phyloP scores from a whole-genome alignment of 2,329 filamentous ascomycete species.

The Aureobasidium lini region DNA sequence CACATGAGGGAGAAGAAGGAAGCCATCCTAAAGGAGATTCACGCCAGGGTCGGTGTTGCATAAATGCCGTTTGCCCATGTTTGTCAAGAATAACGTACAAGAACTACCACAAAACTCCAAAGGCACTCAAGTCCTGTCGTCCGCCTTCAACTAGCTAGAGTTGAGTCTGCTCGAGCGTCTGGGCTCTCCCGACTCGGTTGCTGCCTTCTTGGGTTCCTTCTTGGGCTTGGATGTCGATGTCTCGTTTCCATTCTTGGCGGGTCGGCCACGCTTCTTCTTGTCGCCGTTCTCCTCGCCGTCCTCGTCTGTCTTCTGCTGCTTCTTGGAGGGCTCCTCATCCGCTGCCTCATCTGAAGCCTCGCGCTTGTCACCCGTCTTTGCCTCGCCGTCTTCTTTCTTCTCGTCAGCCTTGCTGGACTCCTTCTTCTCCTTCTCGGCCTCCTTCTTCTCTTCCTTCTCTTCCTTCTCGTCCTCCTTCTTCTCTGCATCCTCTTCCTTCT shows the following conservation, averaged over 20 bases:
- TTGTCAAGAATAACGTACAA: background rate
- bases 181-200: conserved; percentile 41
- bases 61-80: background rate
- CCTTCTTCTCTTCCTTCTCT: conserved; percentile 17
- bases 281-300: conserved; percentile 30
- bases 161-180: conserved; percentile 38
- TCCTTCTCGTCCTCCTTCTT: conserved; percentile 20
- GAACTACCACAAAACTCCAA: background rate
- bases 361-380: conserved; percentile 21
- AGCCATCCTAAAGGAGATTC: conserved; percentile 23
- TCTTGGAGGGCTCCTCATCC: conserved; percentile 19
- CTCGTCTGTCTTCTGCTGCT: conserved; percentile 22
- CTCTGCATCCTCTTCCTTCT: conserved; percentile 18
- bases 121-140: background rate
- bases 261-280: conserved; percentile 36
- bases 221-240: conserved; percentile 29
- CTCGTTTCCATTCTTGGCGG: conserved; percentile 30
- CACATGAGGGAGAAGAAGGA: conserved; percentile 28
- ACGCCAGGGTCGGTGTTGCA: conserved; percentile 14
- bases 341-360: conserved; percentile 22
- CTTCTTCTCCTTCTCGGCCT: conserved; percentile 2
- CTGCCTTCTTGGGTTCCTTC: conserved; percentile 42
- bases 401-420: conserved; percentile 18
- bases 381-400: conserved; percentile 19
- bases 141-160: background rate